These are phyloP conservation scores for Candida piceae DNA, from an alignment of 805 yeast species.

Conservation along the genomic window DNA sequence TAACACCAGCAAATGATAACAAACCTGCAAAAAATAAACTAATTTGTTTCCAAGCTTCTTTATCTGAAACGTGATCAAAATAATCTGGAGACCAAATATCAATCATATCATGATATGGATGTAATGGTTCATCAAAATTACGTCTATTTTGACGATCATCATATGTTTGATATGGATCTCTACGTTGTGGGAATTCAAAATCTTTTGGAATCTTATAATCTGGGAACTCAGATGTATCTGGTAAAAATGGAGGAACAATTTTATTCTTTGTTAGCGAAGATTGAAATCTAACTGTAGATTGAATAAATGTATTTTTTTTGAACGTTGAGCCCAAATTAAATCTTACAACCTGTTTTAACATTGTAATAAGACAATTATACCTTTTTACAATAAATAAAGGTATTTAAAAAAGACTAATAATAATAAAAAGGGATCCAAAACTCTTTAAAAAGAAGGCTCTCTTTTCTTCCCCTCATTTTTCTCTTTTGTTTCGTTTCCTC, in stretches of 20 bases:
- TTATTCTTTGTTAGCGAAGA: not conserved
- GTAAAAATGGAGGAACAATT: conserved; percentile 26
- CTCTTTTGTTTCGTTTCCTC: no score
- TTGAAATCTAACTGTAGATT: not conserved
- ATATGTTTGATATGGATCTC: conserved; percentile 67
- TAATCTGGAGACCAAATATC: conserved; percentile 88
- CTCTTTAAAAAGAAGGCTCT: no score
- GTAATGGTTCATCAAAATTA: conserved; percentile 67
- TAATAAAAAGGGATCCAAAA: no score
- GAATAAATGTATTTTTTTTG: not conserved
- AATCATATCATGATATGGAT: conserved; percentile 64
- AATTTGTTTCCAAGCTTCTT: conserved; percentile 55
- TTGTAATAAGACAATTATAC: no score
- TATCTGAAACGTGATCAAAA: conserved; percentile 53
- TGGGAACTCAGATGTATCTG: conserved; percentile 25
- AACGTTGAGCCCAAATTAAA: no score
- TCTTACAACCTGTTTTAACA: no score
- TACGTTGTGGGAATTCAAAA: conserved; percentile 50
- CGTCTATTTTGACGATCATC: conserved; percentile 81
- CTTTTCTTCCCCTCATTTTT: no score
- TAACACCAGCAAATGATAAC: conserved; percentile 35
- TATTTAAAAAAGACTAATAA: no score
- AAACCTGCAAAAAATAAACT: conserved; percentile 50
- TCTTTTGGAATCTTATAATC: conserved; percentile 58
- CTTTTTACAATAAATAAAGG: no score